Conservation (phyloP, 2,329 filamentous ascomycete species). For the Colletotrichum limetticola region DNA sequence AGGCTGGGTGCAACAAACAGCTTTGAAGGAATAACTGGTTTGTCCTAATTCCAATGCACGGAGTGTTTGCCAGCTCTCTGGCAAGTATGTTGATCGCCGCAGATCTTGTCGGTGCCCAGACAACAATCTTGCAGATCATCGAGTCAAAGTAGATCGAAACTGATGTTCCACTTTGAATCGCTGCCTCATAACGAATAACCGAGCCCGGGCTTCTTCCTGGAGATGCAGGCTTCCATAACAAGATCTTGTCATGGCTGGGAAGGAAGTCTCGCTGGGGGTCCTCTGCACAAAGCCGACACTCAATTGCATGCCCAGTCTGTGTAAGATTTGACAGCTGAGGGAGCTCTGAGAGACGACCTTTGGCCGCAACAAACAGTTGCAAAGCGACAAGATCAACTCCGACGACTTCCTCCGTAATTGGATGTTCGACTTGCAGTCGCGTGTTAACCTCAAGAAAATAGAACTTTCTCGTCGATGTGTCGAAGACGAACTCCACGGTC, state of each 20-base stretch:
- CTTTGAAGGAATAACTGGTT: no score
- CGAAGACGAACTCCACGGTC: conserved; percentile 52
- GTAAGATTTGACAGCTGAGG: conserved; percentile 7
- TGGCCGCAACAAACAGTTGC: conserved; percentile 15
- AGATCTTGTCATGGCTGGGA: conserved; percentile 41
- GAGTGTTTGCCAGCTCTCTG: no score
- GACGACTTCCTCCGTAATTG: not conserved
- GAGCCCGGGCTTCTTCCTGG: conserved; percentile 32
- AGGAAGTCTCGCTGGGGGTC: conserved; percentile 40
- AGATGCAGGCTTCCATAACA: conserved; percentile 40
- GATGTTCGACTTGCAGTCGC: no score
- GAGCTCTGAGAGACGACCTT: conserved; percentile 11
- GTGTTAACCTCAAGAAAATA: conserved; percentile 39
- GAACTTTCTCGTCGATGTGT: conserved; percentile 42
- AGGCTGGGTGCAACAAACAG: no score
- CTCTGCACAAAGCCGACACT: conserved; percentile 54
- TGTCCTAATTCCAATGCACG: no score
- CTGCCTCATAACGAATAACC: conserved; percentile 50
- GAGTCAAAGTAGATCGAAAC: conserved; percentile 56
- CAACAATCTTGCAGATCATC: conserved; percentile 55
- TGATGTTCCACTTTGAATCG: conserved; percentile 44
- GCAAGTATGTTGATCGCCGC: not conserved
- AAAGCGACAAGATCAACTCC: conserved; percentile 8
- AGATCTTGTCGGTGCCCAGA: conserved; percentile 46
- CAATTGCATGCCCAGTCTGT: conserved; percentile 50